phyloP scores from a whole-genome alignment of 306 rosid genomes.

The Sphenostylis stenocarpa region DNA sequence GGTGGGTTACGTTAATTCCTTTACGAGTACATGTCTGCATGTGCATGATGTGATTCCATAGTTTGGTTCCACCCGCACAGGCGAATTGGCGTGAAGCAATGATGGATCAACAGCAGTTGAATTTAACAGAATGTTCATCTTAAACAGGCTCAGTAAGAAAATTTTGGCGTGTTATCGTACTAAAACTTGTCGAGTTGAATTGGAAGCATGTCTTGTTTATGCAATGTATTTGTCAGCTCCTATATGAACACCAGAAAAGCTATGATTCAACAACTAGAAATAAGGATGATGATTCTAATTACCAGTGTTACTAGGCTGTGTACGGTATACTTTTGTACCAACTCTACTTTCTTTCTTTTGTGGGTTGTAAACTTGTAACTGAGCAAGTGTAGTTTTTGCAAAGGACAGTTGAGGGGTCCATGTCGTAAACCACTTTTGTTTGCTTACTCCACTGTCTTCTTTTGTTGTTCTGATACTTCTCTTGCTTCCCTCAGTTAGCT shows the following conservation, averaged over 20 bases:
- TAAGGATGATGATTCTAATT: neutral
- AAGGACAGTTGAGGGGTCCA: conserved; percentile 44
- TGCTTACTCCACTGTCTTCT: conserved; percentile 46
- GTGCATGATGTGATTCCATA: neutral
- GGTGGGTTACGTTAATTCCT: neutral
- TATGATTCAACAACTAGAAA: neutral
- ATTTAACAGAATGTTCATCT: neutral
- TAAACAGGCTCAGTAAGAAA: neutral
- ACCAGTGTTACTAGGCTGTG: neutral
- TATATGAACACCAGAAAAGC: neutral
- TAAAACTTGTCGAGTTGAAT: neutral
- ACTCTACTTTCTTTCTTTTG: neutral
- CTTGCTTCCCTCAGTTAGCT: conserved; percentile 34
- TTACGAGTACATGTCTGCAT: conserved; percentile 3
- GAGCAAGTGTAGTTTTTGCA: conserved; percentile 49
- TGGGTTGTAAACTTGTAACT: conserved; percentile 41
- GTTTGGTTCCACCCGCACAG: neutral
- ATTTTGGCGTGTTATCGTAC: neutral
- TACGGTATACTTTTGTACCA: conserved; percentile 20
- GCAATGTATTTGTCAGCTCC: neutral
- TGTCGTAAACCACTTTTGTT: conserved; percentile 47
- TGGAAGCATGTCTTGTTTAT: neutral
- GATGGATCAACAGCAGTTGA: neutral
- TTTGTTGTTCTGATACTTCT: conserved; percentile 27
- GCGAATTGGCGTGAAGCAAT: neutral